Conservation (phyloP, 2,329 filamentous ascomycete species). For the Aspergillus calidoustus region DNA sequence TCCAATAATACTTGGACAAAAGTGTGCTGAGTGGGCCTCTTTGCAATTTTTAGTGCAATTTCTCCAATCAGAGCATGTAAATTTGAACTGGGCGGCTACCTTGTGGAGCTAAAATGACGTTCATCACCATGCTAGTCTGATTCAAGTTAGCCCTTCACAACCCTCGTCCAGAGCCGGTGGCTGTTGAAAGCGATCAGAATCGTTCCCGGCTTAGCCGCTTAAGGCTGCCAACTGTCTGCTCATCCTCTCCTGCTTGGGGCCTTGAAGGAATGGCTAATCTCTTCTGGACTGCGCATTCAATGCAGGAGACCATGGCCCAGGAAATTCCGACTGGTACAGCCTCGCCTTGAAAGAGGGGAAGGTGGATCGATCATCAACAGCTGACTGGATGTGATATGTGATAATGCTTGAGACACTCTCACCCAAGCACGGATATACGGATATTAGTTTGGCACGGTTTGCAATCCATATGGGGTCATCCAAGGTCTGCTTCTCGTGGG, state of each 20-base stretch:
- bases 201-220: conserved; percentile 7
- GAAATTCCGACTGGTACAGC: neutral
- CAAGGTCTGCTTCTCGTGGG: neutral
- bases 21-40: conserved; percentile 13
- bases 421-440: neutral
- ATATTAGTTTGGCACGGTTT: neutral
- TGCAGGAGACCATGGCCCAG: conserved; percentile 10
- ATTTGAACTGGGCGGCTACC: conserved; percentile 20
- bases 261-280: conserved; percentile 10
- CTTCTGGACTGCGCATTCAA: conserved; percentile 13
- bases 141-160: conserved; percentile 14
- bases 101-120: conserved; percentile 24
- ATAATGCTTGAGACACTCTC: neutral
- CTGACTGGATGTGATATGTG: neutral
- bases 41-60: conserved; percentile 11
- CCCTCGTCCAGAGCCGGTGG: conserved; percentile 17
- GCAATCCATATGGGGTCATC: neutral
- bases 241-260: conserved; percentile 1
- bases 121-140: conserved; percentile 19
- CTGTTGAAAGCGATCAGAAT: conserved; percentile 14
- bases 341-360: conserved; percentile 9
- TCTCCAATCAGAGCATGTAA: conserved; percentile 15
- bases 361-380: neutral
- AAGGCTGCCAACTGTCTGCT: conserved; percentile 14
- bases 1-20: conserved; percentile 19